These are phyloP conservation scores for Mycena pura DNA, from an alignment of 768 basidiomycete species.

Conservation along the genomic window DNA sequence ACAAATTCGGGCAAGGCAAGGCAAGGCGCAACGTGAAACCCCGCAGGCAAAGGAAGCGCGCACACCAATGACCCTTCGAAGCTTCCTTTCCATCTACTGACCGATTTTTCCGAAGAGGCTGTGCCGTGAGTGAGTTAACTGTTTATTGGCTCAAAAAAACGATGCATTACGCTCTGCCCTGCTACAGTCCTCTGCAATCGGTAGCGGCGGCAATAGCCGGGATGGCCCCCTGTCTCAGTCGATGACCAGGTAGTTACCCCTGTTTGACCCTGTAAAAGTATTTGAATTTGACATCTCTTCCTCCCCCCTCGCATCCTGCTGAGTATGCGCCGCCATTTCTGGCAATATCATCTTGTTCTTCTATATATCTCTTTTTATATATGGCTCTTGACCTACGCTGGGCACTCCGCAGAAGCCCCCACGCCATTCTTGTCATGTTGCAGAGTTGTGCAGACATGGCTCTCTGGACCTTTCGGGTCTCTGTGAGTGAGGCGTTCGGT, in stretches of 20 bases:
- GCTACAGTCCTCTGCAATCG: background rate
- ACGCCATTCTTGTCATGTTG: no score
- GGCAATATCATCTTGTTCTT: background rate
- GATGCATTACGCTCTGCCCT: no score
- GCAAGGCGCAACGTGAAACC: no score
- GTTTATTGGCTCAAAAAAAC: no score
- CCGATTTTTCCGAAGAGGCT: no score
- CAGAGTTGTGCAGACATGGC: background rate
- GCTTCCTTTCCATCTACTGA: no score
- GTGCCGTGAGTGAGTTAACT: no score
- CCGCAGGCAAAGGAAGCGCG: no score
- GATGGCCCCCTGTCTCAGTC: background rate
- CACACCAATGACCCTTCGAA: no score
- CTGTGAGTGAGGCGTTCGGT: no score
- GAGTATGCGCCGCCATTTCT: background rate
- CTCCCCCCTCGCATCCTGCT: background rate
- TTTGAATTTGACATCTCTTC: background rate
- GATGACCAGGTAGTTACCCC: background rate
- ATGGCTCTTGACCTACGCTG: background rate
- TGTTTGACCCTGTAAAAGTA: background rate
- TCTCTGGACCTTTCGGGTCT: background rate
- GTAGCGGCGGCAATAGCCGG: background rate
- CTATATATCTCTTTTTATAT: background rate
- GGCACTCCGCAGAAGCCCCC: background rate
- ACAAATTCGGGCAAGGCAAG: no score